These are phyloP conservation scores for Penicillium odoratum DNA, from an alignment of 495 filamentous ascomycete species.

Conservation along the genomic window DNA sequence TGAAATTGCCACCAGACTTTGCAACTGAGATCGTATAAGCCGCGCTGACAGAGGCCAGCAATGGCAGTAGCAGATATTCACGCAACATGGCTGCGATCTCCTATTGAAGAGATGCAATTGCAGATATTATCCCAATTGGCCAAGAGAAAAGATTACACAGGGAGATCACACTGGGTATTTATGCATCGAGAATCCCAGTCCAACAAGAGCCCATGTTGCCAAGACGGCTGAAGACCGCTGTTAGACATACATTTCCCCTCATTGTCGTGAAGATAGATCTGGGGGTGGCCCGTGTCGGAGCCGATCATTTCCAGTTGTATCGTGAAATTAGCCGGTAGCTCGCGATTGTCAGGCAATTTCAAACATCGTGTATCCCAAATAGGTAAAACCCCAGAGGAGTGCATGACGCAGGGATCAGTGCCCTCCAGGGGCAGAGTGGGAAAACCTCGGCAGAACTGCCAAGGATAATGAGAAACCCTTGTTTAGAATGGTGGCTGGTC, in stretches of 20 bases:
- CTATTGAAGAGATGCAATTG: neutral
- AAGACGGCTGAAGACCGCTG: neutral
- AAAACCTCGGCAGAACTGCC: constrained; percentile 18
- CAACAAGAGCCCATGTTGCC: neutral
- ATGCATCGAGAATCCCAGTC: neutral
- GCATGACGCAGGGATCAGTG: constrained; percentile 1
- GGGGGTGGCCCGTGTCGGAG: neutral
- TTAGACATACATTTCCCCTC: neutral
- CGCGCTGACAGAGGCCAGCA: constrained; percentile 29
- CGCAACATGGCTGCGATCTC: constrained; percentile 9
- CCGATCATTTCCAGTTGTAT: neutral
- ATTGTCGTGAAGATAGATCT: neutral
- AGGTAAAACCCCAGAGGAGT: constrained; percentile 27
- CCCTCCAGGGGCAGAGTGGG: constrained; percentile 7
- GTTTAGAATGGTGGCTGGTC: neutral
- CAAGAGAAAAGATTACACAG: neutral
- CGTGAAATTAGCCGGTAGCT: neutral
- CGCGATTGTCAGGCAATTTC: neutral
- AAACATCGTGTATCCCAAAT: constrained; percentile 5
- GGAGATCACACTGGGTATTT: neutral
- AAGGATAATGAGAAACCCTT: neutral
- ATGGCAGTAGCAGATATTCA: constrained; percentile 27
- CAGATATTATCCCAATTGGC: neutral
- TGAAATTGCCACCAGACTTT: constrained; percentile 51
- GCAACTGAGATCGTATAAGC: constrained; percentile 42